Percentiles rank a stretch among this genome's conserved stretches.
These are phyloP conservation scores for Sedum album DNA, from an alignment of 164 flowering plant genomes.

Conservation along the genomic window DNA sequence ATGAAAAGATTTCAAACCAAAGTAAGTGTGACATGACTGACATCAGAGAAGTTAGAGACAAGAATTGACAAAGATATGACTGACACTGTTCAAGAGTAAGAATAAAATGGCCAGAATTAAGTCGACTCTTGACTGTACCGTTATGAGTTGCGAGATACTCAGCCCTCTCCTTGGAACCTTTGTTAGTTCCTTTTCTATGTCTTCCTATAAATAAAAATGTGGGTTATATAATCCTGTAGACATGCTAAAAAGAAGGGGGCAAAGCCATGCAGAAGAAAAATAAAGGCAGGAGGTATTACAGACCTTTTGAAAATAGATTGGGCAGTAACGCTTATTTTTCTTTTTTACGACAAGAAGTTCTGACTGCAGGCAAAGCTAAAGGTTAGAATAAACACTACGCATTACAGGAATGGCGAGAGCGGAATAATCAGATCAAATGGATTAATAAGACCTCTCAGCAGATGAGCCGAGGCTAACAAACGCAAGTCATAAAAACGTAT, in stretches of 20 bases:
- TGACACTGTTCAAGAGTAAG: not conserved
- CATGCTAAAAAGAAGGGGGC: no score
- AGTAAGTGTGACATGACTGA: not conserved
- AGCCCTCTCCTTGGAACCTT: conserved; percentile 54
- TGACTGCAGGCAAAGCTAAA: conserved; percentile 44
- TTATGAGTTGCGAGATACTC: conserved; percentile 52
- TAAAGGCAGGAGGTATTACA: no score
- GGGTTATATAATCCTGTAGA: no score
- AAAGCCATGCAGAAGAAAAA: no score
- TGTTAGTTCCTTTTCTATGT: no score
- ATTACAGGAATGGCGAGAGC: not conserved
- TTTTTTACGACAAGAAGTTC: conserved; percentile 81
- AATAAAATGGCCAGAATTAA: not conserved
- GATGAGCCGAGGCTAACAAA: not conserved
- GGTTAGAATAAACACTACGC: conserved; percentile 3
- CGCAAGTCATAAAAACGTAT: not conserved
- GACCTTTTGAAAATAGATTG: conserved; percentile 20
- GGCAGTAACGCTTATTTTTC: conserved; percentile 74
- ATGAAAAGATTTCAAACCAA: not conserved
- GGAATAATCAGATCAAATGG: not conserved
- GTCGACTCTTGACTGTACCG: conserved; percentile 47
- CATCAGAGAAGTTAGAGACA: not conserved
- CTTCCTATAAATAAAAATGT: no score
- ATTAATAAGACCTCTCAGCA: no score
- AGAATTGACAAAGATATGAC: not conserved